These are phyloP conservation scores for Torulaspora indica DNA, from an alignment of 805 yeast species.

Conservation along the genomic window DNA sequence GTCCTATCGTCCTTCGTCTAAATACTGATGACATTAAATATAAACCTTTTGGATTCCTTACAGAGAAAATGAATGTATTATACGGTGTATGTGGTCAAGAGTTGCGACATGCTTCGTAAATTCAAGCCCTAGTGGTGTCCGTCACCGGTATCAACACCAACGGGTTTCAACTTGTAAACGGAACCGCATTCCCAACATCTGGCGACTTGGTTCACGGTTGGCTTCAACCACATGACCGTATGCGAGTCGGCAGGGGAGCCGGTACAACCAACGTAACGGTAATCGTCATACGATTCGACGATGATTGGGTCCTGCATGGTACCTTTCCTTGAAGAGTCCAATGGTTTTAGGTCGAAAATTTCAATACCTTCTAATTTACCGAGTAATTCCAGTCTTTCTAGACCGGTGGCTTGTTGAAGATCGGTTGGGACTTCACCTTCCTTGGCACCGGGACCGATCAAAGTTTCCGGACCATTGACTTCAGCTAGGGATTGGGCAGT, in stretches of 20 bases:
- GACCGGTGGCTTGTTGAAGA: conserved; percentile 95
- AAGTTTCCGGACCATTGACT: conserved; percentile 69
- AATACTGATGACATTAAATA: conserved; percentile 9
- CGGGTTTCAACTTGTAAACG: conserved; percentile 80
- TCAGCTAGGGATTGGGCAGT: conserved; percentile 69
- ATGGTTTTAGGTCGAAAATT: conserved; percentile 81
- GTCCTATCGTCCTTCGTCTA: conserved; percentile 6
- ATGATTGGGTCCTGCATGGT: conserved; percentile 85
- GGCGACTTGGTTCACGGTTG: conserved; percentile 72
- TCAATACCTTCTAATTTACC: conserved; percentile 96
- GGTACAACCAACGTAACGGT: conserved; percentile 95
- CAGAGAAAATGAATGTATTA: conserved; percentile 8
- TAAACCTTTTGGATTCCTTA: conserved; percentile 8
- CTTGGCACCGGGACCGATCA: conserved; percentile 88
- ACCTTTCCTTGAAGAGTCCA: conserved; percentile 84
- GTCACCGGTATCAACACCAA: conserved; percentile 72
- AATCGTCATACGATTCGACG: conserved; percentile 85
- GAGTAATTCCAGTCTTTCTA: conserved; percentile 90
- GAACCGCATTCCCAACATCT: conserved; percentile 99
- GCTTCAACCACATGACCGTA: conserved; percentile 86
- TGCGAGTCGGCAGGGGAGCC: conserved; percentile 95
- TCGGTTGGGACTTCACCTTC: conserved; percentile 87
- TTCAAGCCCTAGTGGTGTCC: conserved; percentile 19
- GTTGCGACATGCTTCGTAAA: neutral
- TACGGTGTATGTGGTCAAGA: conserved; percentile 2